Evolutionary conservation across 805 yeast genomes (phyloP).

Genomic region (Candida vartiovaarae): DNA sequence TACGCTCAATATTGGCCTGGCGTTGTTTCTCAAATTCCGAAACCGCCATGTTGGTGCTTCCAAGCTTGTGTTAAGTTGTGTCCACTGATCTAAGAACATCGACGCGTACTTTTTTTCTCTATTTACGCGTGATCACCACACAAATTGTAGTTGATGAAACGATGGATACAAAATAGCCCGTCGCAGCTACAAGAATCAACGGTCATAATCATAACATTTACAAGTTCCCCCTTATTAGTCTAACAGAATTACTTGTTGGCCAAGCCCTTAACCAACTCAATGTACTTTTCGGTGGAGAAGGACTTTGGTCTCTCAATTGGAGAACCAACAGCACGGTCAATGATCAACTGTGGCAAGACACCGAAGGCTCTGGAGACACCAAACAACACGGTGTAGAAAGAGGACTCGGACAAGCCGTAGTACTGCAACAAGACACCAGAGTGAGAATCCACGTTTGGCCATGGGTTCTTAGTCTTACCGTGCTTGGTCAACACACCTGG

Average conservation of each 20-base stretch:
- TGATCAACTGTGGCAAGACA: constrained; percentile 77
- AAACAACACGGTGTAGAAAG: constrained; percentile 79
- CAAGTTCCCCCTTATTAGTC: constrained; percentile 1
- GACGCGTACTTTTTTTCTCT: too few species aligned
- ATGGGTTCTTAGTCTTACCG: constrained; percentile 89
- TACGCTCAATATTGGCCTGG: constrained; percentile 75
- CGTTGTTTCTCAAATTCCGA: constrained; percentile 62
- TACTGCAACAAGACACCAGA: constrained; percentile 81
- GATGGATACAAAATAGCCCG: too few species aligned
- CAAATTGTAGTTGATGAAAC: too few species aligned
- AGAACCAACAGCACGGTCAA: constrained; percentile 75
- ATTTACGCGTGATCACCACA: too few species aligned
- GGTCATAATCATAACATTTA: constrained; percentile 5
- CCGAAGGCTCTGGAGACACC: constrained; percentile 87
- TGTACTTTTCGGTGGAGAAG: constrained; percentile 89
- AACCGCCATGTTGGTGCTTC: too few species aligned
- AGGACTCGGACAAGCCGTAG: constrained; percentile 76
- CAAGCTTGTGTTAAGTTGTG: too few species aligned
- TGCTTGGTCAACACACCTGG: constrained; percentile 75
- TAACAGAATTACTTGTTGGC: constrained; percentile 16
- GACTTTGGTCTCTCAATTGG: constrained; percentile 89
- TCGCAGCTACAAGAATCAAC: neutral
- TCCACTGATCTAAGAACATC: too few species aligned
- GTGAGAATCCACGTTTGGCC: constrained; percentile 89
- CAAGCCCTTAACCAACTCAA: constrained; percentile 59